Evolutionary conservation across 768 basidiomycete species (phyloP).

Genomic region (Suillus bovinus): DNA sequence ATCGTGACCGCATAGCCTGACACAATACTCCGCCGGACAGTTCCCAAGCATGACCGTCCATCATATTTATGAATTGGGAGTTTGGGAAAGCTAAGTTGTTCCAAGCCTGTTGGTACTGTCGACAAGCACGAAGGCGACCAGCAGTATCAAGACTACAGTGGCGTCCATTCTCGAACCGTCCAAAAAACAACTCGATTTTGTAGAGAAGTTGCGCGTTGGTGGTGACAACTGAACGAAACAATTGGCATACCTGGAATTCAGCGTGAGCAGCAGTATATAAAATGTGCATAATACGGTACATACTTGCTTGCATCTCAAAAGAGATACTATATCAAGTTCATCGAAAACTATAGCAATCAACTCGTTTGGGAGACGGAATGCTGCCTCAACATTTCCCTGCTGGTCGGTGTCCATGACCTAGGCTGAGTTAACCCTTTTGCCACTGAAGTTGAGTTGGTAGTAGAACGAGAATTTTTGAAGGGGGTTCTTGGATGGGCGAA

Average conservation of each 20-base stretch:
- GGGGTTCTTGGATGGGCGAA: background rate
- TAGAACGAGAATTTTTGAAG: background rate
- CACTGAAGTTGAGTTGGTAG: background rate
- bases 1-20: constrained; percentile 21
- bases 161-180: constrained; percentile 27
- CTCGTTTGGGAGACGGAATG: constrained; percentile 31
- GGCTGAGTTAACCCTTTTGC: background rate
- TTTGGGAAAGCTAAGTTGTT: constrained; percentile 24
- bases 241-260: constrained; percentile 28
- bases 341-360: constrained; percentile 24
- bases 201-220: constrained; percentile 29
- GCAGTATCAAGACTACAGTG: constrained; percentile 20
- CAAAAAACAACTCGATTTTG: constrained; percentile 31
- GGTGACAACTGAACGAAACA: constrained; percentile 29
- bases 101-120: constrained; percentile 31
- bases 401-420: background rate
- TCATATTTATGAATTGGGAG: constrained; percentile 15
- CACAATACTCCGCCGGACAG: constrained; percentile 36
- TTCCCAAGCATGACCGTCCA: constrained; percentile 32
- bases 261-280: background rate
- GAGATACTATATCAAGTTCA: constrained; percentile 30
- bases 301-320: constrained; percentile 30
- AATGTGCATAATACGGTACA: constrained; percentile 6
- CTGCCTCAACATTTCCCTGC: constrained; percentile 13
- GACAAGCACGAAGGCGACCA: constrained; percentile 27